A percentile compares a stretch with the other conserved stretches of the same genome.
Evolutionary conservation across 495 filamentous ascomycete species (phyloP).

Genomic region (Articulospora tetracladia): DNA sequence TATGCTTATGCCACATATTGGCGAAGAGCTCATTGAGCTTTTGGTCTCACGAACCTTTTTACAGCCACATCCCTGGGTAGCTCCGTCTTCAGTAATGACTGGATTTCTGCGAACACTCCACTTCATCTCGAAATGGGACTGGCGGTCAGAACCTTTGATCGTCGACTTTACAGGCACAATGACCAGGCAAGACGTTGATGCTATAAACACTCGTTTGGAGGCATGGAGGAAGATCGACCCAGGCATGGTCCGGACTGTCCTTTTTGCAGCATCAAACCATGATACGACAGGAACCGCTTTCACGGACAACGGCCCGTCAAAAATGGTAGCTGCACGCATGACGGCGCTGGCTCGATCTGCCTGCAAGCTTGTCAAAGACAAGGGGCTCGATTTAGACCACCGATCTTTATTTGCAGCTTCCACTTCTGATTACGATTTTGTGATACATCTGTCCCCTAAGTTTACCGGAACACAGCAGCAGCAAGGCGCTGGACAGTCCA

Average conservation of each 20-base stretch:
- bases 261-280: constrained; percentile 80
- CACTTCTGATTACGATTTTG: constrained; percentile 76
- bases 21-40: constrained; percentile 79
- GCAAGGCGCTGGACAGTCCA: constrained; percentile 19
- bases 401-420: constrained; percentile 64
- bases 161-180: constrained; percentile 63
- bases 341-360: constrained; percentile 74
- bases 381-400: constrained; percentile 52
- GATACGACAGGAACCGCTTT: constrained; percentile 75
- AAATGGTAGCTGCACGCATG: constrained; percentile 82
- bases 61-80: constrained; percentile 76
- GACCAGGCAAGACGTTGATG: constrained; percentile 48
- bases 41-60: constrained; percentile 70
- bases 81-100: constrained; percentile 72
- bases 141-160: constrained; percentile 76
- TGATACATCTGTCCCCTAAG: constrained; percentile 64
- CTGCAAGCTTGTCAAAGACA: constrained; percentile 52
- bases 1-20: constrained; percentile 70
- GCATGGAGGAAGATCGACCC: constrained; percentile 85
- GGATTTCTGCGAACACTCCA: constrained; percentile 78
- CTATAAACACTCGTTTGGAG: constrained; percentile 66
- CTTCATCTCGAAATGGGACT: constrained; percentile 84
- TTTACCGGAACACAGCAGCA: constrained; percentile 28
- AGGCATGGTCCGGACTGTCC: constrained; percentile 72
- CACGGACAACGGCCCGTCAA: constrained; percentile 69